Conservation (phyloP, 768 basidiomycete genomes). For the Auricularia auricula-judae region DNA sequence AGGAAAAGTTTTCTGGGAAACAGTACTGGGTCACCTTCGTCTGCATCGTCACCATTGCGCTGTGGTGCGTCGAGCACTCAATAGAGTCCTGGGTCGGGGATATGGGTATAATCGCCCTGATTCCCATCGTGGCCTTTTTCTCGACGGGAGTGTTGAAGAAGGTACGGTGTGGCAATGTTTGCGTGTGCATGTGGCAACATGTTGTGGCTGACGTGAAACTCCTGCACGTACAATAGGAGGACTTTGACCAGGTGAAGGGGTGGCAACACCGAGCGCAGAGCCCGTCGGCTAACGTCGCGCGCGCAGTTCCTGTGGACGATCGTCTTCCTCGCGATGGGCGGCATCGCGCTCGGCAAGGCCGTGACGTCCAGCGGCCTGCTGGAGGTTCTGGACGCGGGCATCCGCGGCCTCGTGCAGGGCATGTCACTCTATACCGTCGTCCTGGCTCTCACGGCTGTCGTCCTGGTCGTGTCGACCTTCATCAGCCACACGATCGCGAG, state of each 20-base stretch:
- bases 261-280: neutral
- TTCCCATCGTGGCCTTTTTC: slow-evolving; percentile 91
- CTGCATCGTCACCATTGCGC: slow-evolving; percentile 68
- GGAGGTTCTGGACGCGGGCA: slow-evolving; percentile 56
- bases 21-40: slow-evolving; percentile 88
- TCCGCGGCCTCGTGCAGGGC: slow-evolving; percentile 50
- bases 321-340: slow-evolving; percentile 96
- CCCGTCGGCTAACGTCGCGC: neutral
- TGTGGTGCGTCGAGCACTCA: slow-evolving; percentile 83
- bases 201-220: neutral
- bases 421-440: slow-evolving; percentile 59
- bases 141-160: slow-evolving; percentile 88
- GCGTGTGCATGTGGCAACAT: neutral
- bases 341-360: slow-evolving; percentile 90
- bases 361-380: slow-evolving; percentile 84
- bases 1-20: slow-evolving; percentile 67
- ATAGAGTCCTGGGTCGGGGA: slow-evolving; percentile 76
- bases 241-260: slow-evolving; percentile 48
- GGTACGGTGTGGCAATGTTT: slow-evolving; percentile 30
- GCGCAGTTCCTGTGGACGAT: slow-evolving; percentile 83
- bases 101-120: slow-evolving; percentile 94
- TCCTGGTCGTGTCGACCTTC: slow-evolving; percentile 83
- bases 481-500: slow-evolving; percentile 97
- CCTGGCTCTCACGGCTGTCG: slow-evolving; percentile 53
- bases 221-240: slow-evolving; percentile 44